A percentile compares a stretch with the other conserved stretches of the same genome.
Conservation (phyloP, 768 basidiomycete species). For the Phylloporus sp. region DNA sequence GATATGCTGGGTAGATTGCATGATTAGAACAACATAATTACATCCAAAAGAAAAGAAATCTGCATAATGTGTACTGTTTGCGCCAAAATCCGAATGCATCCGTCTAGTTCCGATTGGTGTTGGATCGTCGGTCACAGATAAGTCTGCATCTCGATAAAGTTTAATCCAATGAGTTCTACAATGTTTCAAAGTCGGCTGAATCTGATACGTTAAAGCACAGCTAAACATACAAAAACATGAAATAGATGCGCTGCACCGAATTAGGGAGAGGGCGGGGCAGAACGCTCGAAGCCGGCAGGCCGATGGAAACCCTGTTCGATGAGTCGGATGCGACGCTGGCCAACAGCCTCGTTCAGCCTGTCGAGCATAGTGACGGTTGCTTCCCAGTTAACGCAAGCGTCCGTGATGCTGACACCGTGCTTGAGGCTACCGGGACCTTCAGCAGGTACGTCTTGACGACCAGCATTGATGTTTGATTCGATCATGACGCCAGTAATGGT, state of each 20-base stretch:
- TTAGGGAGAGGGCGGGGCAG: conserved; percentile 8
- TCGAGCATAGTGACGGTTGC: conserved; percentile 72
- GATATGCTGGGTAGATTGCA: background rate
- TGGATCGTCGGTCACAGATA: too few relatives aligned
- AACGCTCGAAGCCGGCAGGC: conserved; percentile 28
- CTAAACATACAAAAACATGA: conserved; percentile 7
- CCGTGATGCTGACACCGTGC: conserved; percentile 83
- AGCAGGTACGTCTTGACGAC: conserved; percentile 82
- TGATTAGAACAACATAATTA: background rate
- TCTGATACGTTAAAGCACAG: conserved; percentile 2
- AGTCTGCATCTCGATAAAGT: background rate
- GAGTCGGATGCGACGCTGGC: conserved; percentile 22
- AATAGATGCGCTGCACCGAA: background rate
- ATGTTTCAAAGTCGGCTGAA: too few relatives aligned
- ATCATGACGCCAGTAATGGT: conserved; percentile 95
- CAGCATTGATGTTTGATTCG: conserved; percentile 90
- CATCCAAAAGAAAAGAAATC: background rate
- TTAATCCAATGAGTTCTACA: too few relatives aligned
- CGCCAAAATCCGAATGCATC: too few relatives aligned
- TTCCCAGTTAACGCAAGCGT: conserved; percentile 88
- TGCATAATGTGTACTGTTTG: background rate
- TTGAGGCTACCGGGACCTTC: conserved; percentile 65
- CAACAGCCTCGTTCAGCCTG: conserved; percentile 50
- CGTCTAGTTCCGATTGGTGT: background rate
- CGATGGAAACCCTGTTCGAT: conserved; percentile 23